Conservation (phyloP, 2,329 filamentous ascomycete species). For the Thermothelomyces thermophilus region DNA sequence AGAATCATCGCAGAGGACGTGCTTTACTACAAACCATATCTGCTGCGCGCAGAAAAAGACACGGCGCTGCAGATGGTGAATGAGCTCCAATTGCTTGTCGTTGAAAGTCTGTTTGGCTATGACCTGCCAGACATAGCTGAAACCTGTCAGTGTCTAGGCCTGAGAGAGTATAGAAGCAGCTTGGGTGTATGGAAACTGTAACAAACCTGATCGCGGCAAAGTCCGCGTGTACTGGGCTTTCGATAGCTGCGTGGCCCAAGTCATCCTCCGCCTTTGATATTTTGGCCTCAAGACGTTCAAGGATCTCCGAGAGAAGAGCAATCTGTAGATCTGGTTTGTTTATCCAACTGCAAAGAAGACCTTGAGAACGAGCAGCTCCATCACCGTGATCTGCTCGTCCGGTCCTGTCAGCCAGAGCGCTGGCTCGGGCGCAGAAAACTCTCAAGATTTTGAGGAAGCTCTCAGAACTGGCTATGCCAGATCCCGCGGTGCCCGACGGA, state of each 20-base stretch:
- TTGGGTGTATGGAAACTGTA: neutral
- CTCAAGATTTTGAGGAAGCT: conserved; percentile 33
- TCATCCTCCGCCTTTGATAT: conserved; percentile 56
- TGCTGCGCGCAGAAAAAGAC: conserved; percentile 55
- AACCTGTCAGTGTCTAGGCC: conserved; percentile 1
- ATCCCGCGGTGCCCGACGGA: conserved; percentile 30
- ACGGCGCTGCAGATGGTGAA: conserved; percentile 43
- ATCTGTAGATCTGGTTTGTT: conserved; percentile 36
- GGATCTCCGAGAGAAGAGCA: conserved; percentile 49
- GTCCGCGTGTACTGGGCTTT: conserved; percentile 62
- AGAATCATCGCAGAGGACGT: conserved; percentile 84
- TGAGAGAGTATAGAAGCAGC: neutral
- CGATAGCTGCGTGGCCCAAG: conserved; percentile 58
- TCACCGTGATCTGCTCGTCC: conserved; percentile 89
- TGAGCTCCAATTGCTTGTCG: conserved; percentile 30
- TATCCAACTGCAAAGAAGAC: conserved; percentile 59
- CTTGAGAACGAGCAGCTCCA: conserved; percentile 72
- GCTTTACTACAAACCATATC: conserved; percentile 72
- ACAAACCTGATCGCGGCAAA: conserved; percentile 59
- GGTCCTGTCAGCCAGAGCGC: conserved; percentile 57
- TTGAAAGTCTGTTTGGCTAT: conserved; percentile 38
- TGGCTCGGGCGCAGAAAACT: conserved; percentile 46
- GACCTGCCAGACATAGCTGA: conserved; percentile 48
- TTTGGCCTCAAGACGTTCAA: conserved; percentile 58
- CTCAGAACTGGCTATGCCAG: conserved; percentile 9